Base-by-base conservation (phyloP, 2,329 filamentous ascomycete species). In the Penicillium sp. region DNA sequence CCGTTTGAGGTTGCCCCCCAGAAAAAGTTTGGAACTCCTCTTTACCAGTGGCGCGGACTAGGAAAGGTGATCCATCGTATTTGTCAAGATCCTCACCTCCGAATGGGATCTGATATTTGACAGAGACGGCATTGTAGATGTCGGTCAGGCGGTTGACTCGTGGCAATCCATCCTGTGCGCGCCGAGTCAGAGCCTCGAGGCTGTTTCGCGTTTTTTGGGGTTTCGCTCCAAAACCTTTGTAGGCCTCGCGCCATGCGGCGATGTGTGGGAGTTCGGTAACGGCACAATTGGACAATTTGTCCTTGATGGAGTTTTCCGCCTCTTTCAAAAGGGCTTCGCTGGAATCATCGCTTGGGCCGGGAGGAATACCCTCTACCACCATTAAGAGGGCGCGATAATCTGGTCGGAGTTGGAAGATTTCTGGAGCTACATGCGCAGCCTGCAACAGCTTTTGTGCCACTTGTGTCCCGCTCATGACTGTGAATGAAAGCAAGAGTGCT, bases 31-130 rank as follows among this genome's bases (percentile, higher is more conserved):
- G 66, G 19, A 76, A 77, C 2, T 53, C 58, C 53, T 76, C 74
- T 2, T 67, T 53, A 0, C 74, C 74, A n/a, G 60, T 72, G 6
- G 73, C 66, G 2, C 70, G 61, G 25, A 68, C 59, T 53, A 76
- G 47, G 6, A 65, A 60, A 11, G 74, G 70, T 8, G 68, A 41
- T 3, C 74, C 72, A 8, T 55, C 29, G 55, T 76, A 76, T 55
- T 75, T 75, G 33, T 73, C 71, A 9, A 76, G 54, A 57, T 77
- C 73, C 54, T 76, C 73, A 15, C 73, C 74, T 5, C 75, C 74
- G 0, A 75, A 60, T 8, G 74, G 74, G 33, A 76, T 70, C 53
- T 75, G 72, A 46, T 75, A 66, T 55, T 75, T 76, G 31, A 76
- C 67, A 1, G 69, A 74, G 33, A 76, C 72, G 2, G 68, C 73